Conservation (phyloP, 495 filamentous ascomycete genomes). For the Cercophora scortea region DNA sequence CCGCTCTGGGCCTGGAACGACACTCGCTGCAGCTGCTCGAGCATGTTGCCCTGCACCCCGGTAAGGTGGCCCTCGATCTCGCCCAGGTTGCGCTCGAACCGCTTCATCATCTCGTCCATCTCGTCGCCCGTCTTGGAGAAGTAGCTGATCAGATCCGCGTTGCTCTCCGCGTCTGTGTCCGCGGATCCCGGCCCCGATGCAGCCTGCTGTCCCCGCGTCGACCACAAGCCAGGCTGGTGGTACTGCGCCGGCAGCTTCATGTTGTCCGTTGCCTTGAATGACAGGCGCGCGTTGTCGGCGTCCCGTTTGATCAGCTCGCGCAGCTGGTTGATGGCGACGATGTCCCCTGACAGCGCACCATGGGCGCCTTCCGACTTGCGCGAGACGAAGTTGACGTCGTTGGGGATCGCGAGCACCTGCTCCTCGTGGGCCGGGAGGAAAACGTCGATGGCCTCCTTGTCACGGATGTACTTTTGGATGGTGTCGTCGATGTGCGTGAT, state of each 20-base stretch:
- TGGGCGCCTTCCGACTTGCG: constrained; percentile 68
- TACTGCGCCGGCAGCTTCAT: constrained; percentile 68
- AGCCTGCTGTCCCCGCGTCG: constrained; percentile 27
- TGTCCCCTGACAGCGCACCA: constrained; percentile 62
- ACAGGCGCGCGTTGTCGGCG: constrained; percentile 62
- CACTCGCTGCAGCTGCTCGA: constrained; percentile 63
- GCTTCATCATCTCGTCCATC: constrained; percentile 56
- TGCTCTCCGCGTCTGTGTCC: constrained; percentile 49
- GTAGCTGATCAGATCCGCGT: constrained; percentile 64
- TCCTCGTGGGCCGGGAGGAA: constrained; percentile 57
- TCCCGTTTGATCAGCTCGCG: constrained; percentile 58
- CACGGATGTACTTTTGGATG: constrained; percentile 60
- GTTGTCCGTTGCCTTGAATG: constrained; percentile 68
- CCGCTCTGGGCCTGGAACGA: constrained; percentile 46
- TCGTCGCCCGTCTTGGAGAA: constrained; percentile 67
- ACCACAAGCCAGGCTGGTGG: constrained; percentile 54
- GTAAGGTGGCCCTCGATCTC: constrained; percentile 81
- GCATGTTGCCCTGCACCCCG: constrained; percentile 61
- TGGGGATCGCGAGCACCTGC: constrained; percentile 56
- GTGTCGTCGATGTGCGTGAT: constrained; percentile 67
- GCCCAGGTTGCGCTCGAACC: constrained; percentile 59
- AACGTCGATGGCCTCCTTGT: constrained; percentile 48
- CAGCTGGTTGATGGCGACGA: constrained; percentile 58
- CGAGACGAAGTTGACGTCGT: constrained; percentile 66
- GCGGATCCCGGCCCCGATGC: constrained; percentile 5